A percentile compares a stretch with the other conserved stretches of the same genome.
These are phyloP conservation scores for Globisporangium nagaii DNA, from an alignment of 352 stramenopile genomes.

Conservation along the genomic window DNA sequence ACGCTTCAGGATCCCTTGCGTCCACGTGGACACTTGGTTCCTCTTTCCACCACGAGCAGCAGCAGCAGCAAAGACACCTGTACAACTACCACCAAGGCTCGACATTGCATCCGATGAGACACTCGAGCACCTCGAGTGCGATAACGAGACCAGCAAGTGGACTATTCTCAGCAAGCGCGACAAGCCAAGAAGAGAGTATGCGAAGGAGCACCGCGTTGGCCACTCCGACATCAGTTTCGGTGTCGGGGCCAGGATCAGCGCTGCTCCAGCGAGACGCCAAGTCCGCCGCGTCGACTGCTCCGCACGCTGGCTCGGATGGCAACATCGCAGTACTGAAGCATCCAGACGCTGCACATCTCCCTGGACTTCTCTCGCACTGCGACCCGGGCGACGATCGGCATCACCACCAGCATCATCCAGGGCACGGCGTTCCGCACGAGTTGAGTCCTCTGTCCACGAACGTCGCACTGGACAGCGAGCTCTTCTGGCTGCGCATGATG, in stretches of 20 bases:
- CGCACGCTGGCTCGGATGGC: not conserved
- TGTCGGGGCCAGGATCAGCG: not conserved
- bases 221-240: not conserved
- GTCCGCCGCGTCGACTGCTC: not conserved
- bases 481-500: slow-evolving; percentile 38
- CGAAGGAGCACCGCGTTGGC: not conserved
- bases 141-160: not conserved
- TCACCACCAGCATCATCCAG: not conserved
- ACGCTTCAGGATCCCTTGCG: not conserved
- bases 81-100: not conserved
- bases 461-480: slow-evolving; percentile 25
- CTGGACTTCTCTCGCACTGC: not conserved
- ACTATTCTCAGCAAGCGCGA: not conserved
- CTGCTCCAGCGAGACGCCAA: not conserved
- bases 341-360: not conserved
- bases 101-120: not conserved
- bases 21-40: not conserved
- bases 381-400: not conserved
- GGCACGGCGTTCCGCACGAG: not conserved
- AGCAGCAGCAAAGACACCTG: not conserved
- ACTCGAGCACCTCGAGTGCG: not conserved
- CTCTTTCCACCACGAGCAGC: not conserved
- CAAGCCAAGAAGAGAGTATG: not conserved
- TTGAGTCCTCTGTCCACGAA: not conserved
- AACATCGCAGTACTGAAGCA: not conserved